Conservation (phyloP, 139 green algal species). For the Pseudopediastrum boryanum region DNA sequence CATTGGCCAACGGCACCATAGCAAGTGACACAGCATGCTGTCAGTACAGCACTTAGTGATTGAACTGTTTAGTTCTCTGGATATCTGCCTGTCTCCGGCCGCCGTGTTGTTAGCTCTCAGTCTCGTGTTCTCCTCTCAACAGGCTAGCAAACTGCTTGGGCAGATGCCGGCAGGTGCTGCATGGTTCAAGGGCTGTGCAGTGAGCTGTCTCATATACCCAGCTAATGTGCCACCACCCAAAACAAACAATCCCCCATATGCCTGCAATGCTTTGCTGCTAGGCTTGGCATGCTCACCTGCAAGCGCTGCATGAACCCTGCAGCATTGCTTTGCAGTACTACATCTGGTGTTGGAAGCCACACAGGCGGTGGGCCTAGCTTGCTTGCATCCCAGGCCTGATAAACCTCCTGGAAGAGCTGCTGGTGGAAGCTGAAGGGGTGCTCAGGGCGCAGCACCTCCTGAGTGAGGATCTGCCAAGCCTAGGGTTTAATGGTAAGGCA, state of each 20-base stretch:
- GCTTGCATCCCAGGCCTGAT: constrained; percentile 48
- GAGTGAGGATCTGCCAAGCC: constrained; percentile 51
- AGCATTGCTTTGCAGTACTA: constrained; percentile 56
- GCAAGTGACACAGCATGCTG: too few relatives aligned
- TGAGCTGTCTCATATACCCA: neutral
- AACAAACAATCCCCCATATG: neutral
- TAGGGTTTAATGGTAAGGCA: too few relatives aligned
- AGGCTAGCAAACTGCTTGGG: neutral
- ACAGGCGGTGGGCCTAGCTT: constrained; percentile 59
- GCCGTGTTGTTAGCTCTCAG: neutral
- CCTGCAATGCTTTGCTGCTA: neutral
- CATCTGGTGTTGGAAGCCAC: constrained; percentile 58
- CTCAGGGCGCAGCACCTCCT: constrained; percentile 51
- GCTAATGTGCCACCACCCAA: neutral
- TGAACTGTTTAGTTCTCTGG: too few relatives aligned
- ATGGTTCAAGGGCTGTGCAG: neutral
- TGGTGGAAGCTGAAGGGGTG: constrained; percentile 65
- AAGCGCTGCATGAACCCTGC: constrained; percentile 60
- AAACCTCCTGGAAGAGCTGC: constrained; percentile 49
- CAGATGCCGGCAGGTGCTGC: neutral
- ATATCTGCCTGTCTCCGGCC: too few relatives aligned
- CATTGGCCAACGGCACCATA: too few relatives aligned
- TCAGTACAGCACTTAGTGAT: too few relatives aligned
- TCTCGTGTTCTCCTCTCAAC: neutral
- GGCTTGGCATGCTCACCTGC: constrained; percentile 24